Base-by-base conservation (phyloP, 306 rosid species). In the Acmispon strigosus region DNA sequence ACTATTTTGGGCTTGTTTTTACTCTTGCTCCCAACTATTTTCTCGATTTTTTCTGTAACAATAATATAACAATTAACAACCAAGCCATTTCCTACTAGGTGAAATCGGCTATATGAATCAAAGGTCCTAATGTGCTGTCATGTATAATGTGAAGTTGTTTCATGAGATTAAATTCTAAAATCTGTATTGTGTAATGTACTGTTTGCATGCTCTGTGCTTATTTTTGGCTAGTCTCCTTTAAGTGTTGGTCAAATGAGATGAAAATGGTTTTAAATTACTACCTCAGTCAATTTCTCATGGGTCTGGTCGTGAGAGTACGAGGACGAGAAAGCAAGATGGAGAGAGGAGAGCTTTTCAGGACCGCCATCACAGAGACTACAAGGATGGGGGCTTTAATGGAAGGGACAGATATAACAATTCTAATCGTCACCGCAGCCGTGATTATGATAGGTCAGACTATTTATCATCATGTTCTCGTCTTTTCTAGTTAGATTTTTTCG, bases 361-460 rank as follows among this genome's bases (percentile, higher is more conserved):
- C 43, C 72, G 62, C 58, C 70, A 51, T 70, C 62, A 54, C 8
- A 81, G 81, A 81, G 86, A 77, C 74, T 78, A 67, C 45, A 86
- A 66, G 82, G 80, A 79, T 70, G 84, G 84, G 58, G 79, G 87
- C 65, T 68, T 59, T 47, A 81, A 76, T 48, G 86, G 96, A 79
- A 82, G 87, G 62, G 79, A 74, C 34, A 78, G 39, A 55, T 70
- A 53, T 57, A 72, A 83, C 37, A 73, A 72, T 27, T 75, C 78
- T 72, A 72, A 69, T 57, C 82, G 77, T 36, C 83, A 66, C 22
- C 73, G 66, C 7, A 70, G 67, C 69, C 74, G 75, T 64, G 86
- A 81, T 66, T 70, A 73, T 60, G 85, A 85, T 86, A 87, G 90
- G 96, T 89, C 79, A 13, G 56, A 14, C 59, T 12, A 56, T 58